Percentiles rank a stretch among this genome's conserved stretches.
phyloP scores from a whole-genome alignment of 1,284 basidiomycete genomes.

The Rhodofomes roseus region DNA sequence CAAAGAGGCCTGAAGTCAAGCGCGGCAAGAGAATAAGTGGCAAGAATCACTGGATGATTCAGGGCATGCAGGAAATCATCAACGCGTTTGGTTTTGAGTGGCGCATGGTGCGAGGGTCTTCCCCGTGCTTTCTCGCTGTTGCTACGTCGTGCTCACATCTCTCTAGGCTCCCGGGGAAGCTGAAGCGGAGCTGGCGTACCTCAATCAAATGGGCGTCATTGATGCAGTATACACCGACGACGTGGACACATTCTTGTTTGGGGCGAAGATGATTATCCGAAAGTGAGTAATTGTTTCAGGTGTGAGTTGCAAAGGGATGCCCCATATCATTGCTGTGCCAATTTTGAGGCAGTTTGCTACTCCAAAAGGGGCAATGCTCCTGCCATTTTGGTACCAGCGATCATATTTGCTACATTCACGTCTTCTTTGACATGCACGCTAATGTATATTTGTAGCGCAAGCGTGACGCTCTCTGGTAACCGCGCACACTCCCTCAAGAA shows the following conservation, averaged over 20 bases:
- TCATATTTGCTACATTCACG: too few species aligned
- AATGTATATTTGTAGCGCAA: conserved; percentile 46
- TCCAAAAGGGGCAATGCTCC: too few species aligned
- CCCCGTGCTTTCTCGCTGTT: background rate
- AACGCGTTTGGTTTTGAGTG: conserved; percentile 89
- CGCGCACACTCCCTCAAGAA: conserved; percentile 57
- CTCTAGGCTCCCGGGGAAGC: conserved; percentile 88
- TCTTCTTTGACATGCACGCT: conserved; percentile 5
- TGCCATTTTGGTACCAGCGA: too few species aligned
- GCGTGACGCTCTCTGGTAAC: conserved; percentile 70
- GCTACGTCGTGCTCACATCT: background rate
- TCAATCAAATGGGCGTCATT: conserved; percentile 78
- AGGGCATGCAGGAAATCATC: conserved; percentile 77
- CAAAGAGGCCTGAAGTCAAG: conserved; percentile 79
- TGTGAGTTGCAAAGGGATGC: background rate
- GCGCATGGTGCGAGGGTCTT: conserved; percentile 52
- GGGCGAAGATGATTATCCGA: conserved; percentile 77
- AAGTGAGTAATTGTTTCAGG: conserved; percentile 44
- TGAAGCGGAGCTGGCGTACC: conserved; percentile 90
- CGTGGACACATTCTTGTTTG: conserved; percentile 90
- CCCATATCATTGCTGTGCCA: too few species aligned
- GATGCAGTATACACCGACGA: conserved; percentile 94
- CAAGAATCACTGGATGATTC: conserved; percentile 59
- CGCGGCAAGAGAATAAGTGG: conserved; percentile 69
- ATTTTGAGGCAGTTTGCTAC: too few species aligned